A percentile compares a stretch with the other conserved stretches of the same genome.
phyloP scores from a whole-genome alignment of 768 basidiomycete species.

The Boletales sp. region DNA sequence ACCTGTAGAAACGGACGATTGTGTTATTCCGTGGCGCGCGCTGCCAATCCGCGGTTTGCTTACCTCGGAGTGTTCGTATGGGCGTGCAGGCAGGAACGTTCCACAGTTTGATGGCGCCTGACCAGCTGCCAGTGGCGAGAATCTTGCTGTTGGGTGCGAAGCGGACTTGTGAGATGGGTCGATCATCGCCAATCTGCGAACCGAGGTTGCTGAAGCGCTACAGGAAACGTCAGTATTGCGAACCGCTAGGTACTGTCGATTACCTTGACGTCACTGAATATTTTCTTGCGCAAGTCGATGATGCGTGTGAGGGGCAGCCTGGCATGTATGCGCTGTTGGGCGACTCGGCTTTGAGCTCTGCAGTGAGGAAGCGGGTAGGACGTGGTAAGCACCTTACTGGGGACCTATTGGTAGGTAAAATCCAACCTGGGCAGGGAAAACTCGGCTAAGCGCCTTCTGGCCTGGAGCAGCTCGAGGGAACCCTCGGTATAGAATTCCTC shows the following conservation, averaged over 20 bases:
- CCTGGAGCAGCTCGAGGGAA: constrained; percentile 79
- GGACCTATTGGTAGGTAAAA: constrained; percentile 55
- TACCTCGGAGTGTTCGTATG: constrained; percentile 71
- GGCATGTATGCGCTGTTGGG: constrained; percentile 89
- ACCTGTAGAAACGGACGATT: constrained; percentile 39
- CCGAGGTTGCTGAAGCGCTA: constrained; percentile 91
- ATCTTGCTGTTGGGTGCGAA: constrained; percentile 90
- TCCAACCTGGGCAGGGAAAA: constrained; percentile 94
- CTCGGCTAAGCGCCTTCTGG: constrained; percentile 83
- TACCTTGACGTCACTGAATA: constrained; percentile 89
- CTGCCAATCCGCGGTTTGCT: constrained; percentile 8
- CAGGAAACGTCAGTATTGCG: no score
- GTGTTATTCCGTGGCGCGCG: constrained; percentile 4
- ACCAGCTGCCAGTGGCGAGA: constrained; percentile 94
- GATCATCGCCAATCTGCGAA: constrained; percentile 96
- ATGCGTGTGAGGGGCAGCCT: constrained; percentile 82
- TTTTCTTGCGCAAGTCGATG: constrained; percentile 88
- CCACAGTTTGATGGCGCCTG: constrained; percentile 93
- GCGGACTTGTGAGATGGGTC: constrained; percentile 89
- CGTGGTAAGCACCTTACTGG: constrained; percentile 76
- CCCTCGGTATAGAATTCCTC: constrained; percentile 97
- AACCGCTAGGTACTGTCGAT: constrained; percentile 10
- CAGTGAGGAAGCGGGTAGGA: constrained; percentile 38
- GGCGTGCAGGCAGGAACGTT: constrained; percentile 88
- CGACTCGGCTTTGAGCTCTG: constrained; percentile 95